Evolutionary conservation across 176 grass and related monocot species (phyloP).

Genomic region (Triticum dicoccoides): DNA sequence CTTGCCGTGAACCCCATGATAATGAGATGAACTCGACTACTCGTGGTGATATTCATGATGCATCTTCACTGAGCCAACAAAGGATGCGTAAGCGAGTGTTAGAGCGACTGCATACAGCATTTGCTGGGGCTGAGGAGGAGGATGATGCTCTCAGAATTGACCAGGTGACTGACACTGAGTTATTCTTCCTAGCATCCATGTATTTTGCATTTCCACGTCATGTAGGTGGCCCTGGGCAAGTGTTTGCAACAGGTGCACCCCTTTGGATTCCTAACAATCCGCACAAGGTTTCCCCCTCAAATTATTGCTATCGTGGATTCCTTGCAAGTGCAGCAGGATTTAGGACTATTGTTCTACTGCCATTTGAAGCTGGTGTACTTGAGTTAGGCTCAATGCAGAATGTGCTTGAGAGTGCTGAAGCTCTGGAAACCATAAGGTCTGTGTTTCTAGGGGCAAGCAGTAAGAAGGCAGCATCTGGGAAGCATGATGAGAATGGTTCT

Average conservation of each 20-base stretch:
- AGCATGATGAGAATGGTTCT: constrained; percentile 35
- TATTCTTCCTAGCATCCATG: constrained; percentile 86
- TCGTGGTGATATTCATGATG: constrained; percentile 16
- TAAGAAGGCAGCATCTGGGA: constrained; percentile 8
- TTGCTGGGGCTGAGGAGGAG: constrained; percentile 66
- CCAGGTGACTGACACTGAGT: constrained; percentile 70
- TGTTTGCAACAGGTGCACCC: constrained; percentile 51
- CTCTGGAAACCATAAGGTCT: constrained; percentile 53
- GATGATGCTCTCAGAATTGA: constrained; percentile 66
- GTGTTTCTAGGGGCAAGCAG: constrained; percentile 46
- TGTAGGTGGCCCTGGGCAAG: constrained; percentile 62
- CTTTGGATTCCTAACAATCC: constrained; percentile 63
- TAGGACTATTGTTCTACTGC: constrained; percentile 67
- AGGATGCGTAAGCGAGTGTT: constrained; percentile 48
- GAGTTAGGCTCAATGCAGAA: constrained; percentile 66
- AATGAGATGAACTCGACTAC: constrained; percentile 27
- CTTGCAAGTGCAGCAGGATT: constrained; percentile 61
- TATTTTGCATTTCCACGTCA: constrained; percentile 71
- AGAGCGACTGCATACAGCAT: constrained; percentile 50
- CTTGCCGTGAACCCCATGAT: constrained; percentile 52
- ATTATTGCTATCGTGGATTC: constrained; percentile 73
- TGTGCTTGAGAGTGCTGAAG: constrained; percentile 49
- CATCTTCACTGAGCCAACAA: constrained; percentile 27
- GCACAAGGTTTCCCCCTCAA: constrained; percentile 37
- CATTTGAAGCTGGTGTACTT: constrained; percentile 73